These are phyloP conservation scores for Aspergillus steynii DNA, from an alignment of 495 filamentous ascomycete genomes.

Conservation along the genomic window DNA sequence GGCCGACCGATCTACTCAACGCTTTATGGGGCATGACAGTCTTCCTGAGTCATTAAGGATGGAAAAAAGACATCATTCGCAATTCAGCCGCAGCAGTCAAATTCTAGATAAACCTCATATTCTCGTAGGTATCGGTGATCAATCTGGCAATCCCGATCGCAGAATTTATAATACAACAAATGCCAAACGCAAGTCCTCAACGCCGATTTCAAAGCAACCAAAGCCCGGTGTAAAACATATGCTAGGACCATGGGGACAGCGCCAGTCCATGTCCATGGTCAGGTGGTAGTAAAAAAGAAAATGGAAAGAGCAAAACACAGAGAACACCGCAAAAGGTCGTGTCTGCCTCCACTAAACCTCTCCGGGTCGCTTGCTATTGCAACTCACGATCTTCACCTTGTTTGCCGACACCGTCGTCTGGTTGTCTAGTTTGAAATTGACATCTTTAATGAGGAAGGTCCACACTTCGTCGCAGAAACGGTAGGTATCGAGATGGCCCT, in stretches of 20 bases:
- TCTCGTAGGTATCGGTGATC: conserved; percentile 4
- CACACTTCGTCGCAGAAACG: conserved; percentile 99
- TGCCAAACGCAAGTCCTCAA: conserved; percentile 2
- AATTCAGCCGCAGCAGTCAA: neutral
- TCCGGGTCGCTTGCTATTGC: conserved; percentile 82
- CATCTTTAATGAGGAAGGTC: conserved; percentile 99
- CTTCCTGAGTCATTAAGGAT: neutral
- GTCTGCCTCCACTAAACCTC: conserved; percentile 48
- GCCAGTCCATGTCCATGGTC: neutral
- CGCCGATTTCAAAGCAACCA: conserved; percentile 3
- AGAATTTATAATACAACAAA: conserved; percentile 9
- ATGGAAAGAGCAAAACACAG: conserved; percentile 18
- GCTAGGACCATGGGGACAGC: neutral
- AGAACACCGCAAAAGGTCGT: conserved; percentile 4
- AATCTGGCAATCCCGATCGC: neutral
- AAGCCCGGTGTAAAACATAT: conserved; percentile 2
- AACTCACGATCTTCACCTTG: conserved; percentile 97
- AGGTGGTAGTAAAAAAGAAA: neutral
- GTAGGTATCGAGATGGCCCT: conserved; percentile 98
- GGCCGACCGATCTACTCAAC: neutral
- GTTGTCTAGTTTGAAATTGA: conserved; percentile 95
- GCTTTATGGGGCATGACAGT: neutral
- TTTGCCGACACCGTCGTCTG: conserved; percentile 64
- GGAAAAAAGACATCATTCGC: neutral
- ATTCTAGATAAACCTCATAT: neutral